Base-by-base conservation (phyloP, 768 basidiomycete genomes). In the Leccinum aurantiacum region DNA sequence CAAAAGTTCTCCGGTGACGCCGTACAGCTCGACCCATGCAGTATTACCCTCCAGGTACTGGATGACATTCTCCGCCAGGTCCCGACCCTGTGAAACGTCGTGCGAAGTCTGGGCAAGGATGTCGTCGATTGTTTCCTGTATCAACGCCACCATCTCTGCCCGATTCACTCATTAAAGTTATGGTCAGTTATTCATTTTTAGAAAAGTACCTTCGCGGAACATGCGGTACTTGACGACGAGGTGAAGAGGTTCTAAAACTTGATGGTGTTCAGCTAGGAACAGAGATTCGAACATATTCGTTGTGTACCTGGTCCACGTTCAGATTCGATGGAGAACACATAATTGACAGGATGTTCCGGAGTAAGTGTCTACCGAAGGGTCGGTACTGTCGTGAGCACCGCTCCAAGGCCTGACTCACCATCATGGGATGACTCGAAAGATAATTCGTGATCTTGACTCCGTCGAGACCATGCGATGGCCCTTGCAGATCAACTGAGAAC, bases 321-420 rank as follows among this genome's bases (percentile, higher is more conserved):
- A 11, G 87, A 88, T 55, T 87, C 82, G n/a, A 95, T 78, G 51
- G 84, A 85, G 74, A 95, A 97, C 46, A 97, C 67, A 69, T 90
- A 93, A 63, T 88, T 86, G 2, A 87, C 87, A 0, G 93, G 84
- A 70, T 87, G 89, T 2, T 77, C 75, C 1, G 91, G 91, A 3
- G 90, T 87, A 19, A 95, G 80, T 4, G 85, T 88, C 95, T 96
- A 56, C 33, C n/a, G 10, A 54, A 46, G 13, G 50, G 50, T 63
- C 27, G 51, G 60, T n/a, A 25, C 54, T 51, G 25, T 19, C 29
- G 13, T 33, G 35, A 31, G 33, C 24, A 31, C 11, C 49, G 35
- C 27, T 44, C 37, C 53, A 58, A 58, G 53, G 56, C 22, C 57
- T 46, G 22, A 76, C 81, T 62, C 66, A 88, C 86, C 53, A 82